Evolutionary conservation across 2,329 filamentous ascomycete species (phyloP).

Genomic region (Beauveria australis): DNA sequence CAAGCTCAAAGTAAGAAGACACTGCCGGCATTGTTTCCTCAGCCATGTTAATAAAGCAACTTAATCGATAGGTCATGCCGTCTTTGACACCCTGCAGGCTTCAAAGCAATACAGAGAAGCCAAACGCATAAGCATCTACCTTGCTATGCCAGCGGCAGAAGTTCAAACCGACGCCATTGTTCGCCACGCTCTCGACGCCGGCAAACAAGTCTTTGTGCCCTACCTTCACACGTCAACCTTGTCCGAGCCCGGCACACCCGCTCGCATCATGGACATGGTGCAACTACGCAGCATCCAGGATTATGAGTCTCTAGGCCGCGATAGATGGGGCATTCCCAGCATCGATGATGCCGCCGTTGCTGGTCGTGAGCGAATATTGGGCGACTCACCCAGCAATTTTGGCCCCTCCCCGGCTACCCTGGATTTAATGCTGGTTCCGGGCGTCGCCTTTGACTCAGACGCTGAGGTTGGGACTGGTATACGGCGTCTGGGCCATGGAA

Average conservation of each 20-base stretch:
- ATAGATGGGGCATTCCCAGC: conserved; percentile 94
- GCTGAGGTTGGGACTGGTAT: conserved; percentile 44
- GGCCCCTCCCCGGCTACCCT: conserved; percentile 42
- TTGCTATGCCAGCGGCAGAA: conserved; percentile 87
- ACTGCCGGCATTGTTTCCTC: background rate
- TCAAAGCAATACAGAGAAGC: conserved; percentile 71
- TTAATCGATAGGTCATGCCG: conserved; percentile 40
- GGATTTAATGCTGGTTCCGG: conserved; percentile 85
- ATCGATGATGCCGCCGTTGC: conserved; percentile 58
- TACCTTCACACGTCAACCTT: conserved; percentile 64
- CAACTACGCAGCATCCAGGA: conserved; percentile 64
- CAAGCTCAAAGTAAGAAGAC: conserved; percentile 59
- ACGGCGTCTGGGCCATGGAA: conserved; percentile 81
- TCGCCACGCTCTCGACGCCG: conserved; percentile 63
- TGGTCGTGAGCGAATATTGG: conserved; percentile 64
- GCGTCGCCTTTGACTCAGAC: conserved; percentile 77
- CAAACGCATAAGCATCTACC: conserved; percentile 70
- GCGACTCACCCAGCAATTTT: conserved; percentile 40
- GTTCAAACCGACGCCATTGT: conserved; percentile 79
- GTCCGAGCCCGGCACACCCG: conserved; percentile 43
- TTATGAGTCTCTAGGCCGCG: conserved; percentile 66
- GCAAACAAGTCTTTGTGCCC: conserved; percentile 86
- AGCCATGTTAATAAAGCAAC: conserved; percentile 1
- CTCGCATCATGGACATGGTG: conserved; percentile 88
- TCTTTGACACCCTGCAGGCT: conserved; percentile 56